These are phyloP conservation scores for Jaltomata sinuosa DNA, from an alignment of 257 asterid genomes.

Conservation along the genomic window DNA sequence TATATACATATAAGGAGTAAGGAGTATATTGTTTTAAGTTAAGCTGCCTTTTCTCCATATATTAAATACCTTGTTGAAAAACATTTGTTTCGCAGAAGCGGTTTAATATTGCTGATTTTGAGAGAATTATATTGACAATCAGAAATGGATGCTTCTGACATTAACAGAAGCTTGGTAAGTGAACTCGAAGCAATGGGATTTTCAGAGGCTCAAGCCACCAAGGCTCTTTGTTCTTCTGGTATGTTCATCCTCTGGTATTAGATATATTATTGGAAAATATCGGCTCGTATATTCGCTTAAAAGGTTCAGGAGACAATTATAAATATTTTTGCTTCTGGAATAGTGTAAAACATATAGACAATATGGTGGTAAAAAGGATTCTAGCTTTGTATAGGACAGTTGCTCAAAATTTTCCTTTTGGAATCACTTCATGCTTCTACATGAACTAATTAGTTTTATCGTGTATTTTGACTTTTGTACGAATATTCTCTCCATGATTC, in stretches of 20 bases:
- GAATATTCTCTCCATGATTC: not conserved
- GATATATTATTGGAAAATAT: not conserved
- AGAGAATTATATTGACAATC: not conserved
- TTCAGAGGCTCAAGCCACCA: conserved; percentile 36
- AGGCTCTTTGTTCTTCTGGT: conserved; percentile 58
- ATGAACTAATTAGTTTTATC: not conserved
- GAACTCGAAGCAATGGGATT: conserved; percentile 75
- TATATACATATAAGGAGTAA: not conserved
- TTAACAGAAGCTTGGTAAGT: conserved; percentile 36
- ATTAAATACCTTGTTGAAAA: not conserved
- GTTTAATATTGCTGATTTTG: not conserved
- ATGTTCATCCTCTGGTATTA: not conserved
- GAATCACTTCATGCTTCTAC: not conserved
- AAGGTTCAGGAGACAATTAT: not conserved
- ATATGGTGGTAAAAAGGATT: not conserved
- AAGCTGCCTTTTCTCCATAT: not conserved
- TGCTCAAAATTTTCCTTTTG: not conserved
- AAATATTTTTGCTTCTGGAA: not conserved
- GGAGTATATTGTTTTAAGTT: not conserved
- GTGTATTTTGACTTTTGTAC: not conserved
- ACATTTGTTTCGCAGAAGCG: not conserved
- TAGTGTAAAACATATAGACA: not conserved
- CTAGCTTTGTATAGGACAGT: not conserved
- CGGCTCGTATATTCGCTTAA: not conserved
- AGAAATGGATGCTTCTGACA: conserved; percentile 32